Evolutionary conservation across 257 asterid species (phyloP), one percentile per base, ranked within the genome.

Genomic region (Thymus quinquecostatus): DNA sequence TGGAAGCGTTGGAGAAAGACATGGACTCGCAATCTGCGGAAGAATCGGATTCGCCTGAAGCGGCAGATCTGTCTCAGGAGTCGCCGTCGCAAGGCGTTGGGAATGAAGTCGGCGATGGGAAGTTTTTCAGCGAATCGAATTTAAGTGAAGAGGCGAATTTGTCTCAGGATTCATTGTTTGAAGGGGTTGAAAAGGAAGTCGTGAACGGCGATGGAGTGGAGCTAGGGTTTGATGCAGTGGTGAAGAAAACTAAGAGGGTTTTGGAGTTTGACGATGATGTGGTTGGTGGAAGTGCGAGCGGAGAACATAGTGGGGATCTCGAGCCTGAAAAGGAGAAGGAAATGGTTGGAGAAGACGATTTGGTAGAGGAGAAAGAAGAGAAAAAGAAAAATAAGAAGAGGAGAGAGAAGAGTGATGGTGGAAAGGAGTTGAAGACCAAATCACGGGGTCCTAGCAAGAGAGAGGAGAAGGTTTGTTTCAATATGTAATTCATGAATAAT

Each of bases 391-490:
- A 72, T 34, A 85, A 80, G 73, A 84, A 79, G 77, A 87, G 53
- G 28, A 72, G 82, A 76, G 69, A 53, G 56, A 84, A 78, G 81
- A 70, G 53, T 11, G 82, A 56, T 1, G 43, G 48, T 30, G 77
- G 51, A 21, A 78, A 66, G 56, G 83, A 78, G 30, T 64, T 47
- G 64, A 80, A 80, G 72, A 34, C 73, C 47, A 80, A 80, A 27
- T 64, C 38, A 49, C 59, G 73, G 9, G 69, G 38, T 66, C 51
- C 77, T 10, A 83, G 80, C 66, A 91, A 85, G 79, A 83, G 67
- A 56, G 88, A 85, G 73, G 92, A 87, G 69, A 94, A 89, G 98
- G 99, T 89, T 79, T 47, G 29, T n/a, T 49, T 74, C 48, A 30
- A 64, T 70, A 14, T 14, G 4, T 56, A 36, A 8, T 59, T 77